A percentile compares a stretch with the other conserved stretches of the same genome.
Evolutionary conservation across 2,329 filamentous ascomycete genomes (phyloP).

Genomic region (Berkeleyomyces basicola): DNA sequence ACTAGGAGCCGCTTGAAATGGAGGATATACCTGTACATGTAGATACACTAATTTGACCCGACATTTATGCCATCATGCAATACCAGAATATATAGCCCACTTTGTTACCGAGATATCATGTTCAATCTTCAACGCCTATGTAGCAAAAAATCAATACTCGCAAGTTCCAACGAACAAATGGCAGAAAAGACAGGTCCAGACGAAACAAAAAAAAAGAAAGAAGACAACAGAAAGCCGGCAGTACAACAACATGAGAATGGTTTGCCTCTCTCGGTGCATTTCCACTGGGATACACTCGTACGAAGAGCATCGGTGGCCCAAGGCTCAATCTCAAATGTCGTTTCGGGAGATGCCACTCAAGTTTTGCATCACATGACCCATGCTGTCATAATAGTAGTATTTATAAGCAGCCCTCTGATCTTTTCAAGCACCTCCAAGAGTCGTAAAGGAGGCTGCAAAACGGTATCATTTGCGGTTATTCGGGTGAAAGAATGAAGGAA

Average conservation of each 20-base stretch:
- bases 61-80: background rate
- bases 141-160: conserved; percentile 16
- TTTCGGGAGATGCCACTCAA: background rate
- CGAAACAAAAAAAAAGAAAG: conserved; percentile 5
- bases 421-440: conserved; percentile 4
- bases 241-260: background rate
- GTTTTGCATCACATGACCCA: background rate
- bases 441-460: conserved; percentile 10
- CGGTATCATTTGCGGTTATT: conserved; percentile 9
- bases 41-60: background rate
- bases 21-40: background rate
- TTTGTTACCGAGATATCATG: conserved; percentile 5
- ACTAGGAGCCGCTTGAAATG: background rate
- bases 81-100: background rate
- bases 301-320: background rate
- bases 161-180: conserved; percentile 18
- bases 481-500: background rate
- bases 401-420: background rate
- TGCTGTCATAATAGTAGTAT: background rate
- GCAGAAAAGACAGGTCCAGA: conserved; percentile 18
- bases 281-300: background rate
- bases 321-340: background rate
- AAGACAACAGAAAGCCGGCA: conserved; percentile 15
- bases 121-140: conserved; percentile 25
- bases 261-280: background rate